These are phyloP conservation scores for Silene noctiflora DNA, from an alignment of 179 eudicot genomes.

Conservation along the genomic window DNA sequence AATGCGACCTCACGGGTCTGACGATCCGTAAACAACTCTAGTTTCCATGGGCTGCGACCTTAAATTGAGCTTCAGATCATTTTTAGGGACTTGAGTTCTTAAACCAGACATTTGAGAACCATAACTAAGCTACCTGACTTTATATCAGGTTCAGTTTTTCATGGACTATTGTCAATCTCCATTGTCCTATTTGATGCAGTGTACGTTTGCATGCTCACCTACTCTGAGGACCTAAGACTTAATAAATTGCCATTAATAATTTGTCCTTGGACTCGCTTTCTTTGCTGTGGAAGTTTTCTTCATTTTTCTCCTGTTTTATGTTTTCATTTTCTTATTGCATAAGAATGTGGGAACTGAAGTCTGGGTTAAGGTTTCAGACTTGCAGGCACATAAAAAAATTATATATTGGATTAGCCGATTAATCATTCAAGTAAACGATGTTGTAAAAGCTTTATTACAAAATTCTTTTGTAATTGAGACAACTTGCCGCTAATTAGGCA, in stretches of 20 bases:
- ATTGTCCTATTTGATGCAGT: not conserved
- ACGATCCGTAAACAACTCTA: too few species aligned
- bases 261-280: not conserved
- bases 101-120: not conserved
- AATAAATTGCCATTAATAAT: not conserved
- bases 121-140: not conserved
- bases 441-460: constrained; percentile 16
- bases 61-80: not conserved
- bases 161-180: not conserved
- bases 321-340: not conserved
- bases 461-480: constrained; percentile 9
- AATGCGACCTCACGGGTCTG: too few species aligned
- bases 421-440: not conserved
- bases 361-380: too few species aligned
- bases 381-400: too few species aligned
- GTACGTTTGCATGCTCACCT: not conserved
- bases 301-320: not conserved
- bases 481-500: constrained; percentile 20
- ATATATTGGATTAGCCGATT: too few species aligned
- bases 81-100: not conserved
- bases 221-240: not conserved
- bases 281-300: not conserved
- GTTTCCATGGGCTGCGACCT: not conserved
- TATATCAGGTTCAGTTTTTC: not conserved
- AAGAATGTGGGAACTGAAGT: too few species aligned